Conservation (phyloP, 768 basidiomycete species). For the Leccinum barrowsii region DNA sequence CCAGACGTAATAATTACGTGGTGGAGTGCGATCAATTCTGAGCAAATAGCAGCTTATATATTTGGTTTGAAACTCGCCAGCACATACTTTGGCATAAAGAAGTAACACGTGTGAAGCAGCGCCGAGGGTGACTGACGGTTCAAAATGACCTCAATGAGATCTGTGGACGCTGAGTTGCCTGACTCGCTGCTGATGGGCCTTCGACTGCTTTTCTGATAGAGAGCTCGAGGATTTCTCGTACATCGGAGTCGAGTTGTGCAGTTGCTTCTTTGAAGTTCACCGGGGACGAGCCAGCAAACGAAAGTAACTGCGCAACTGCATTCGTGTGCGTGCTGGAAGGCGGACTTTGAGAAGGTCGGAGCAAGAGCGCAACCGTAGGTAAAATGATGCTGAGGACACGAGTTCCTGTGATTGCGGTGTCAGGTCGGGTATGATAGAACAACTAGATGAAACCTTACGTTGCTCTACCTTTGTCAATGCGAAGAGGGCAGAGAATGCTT, state of each 20-base stretch:
- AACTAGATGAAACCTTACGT: conserved; percentile 43
- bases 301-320: conserved; percentile 63
- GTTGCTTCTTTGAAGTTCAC: conserved; percentile 84
- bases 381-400: conserved; percentile 68
- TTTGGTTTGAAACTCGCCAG: not conserved
- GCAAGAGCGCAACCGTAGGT: conserved; percentile 69
- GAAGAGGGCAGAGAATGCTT: conserved; percentile 68
- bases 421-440: conserved; percentile 4
- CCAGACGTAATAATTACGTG: not conserved
- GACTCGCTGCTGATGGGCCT: conserved; percentile 33
- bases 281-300: conserved; percentile 69
- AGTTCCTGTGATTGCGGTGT: conserved; percentile 44
- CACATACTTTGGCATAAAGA: conserved; percentile 3
- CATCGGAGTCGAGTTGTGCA: conserved; percentile 53
- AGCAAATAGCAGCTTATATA: not conserved
- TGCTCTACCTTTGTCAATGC: conserved; percentile 51
- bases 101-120: not conserved
- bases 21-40: not conserved
- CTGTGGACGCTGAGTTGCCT: conserved; percentile 59
- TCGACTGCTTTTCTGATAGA: conserved; percentile 76
- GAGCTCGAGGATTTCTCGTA: conserved; percentile 64
- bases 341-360: conserved; percentile 48
- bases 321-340: conserved; percentile 49
- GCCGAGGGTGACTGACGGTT: conserved; percentile 1
- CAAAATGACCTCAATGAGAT: conserved; percentile 75